Evolutionary conservation across 2,329 filamentous ascomycete species (phyloP).

Genomic region (Monosporascus sp.): DNA sequence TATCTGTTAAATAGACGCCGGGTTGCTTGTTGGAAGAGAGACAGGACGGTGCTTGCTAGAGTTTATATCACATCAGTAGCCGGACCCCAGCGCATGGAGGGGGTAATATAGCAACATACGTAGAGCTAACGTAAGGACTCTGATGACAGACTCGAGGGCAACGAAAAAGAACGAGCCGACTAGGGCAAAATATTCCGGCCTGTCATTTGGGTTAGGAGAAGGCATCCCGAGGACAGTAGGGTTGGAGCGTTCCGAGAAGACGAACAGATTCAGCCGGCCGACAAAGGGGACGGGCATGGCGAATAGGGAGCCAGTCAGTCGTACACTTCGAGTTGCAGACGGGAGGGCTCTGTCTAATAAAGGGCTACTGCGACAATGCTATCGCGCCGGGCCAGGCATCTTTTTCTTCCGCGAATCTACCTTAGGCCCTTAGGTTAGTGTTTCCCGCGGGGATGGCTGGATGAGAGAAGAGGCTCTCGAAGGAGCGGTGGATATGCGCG

Average conservation of each 20-base stretch:
- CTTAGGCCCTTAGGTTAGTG: neutral
- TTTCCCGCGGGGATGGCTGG: neutral
- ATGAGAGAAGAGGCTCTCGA: neutral
- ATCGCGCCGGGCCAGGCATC: neutral
- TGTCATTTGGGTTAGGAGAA: slow-evolving; percentile 28
- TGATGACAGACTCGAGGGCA: slow-evolving; percentile 73
- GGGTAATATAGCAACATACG: slow-evolving; percentile 58
- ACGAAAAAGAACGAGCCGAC: slow-evolving; percentile 79
- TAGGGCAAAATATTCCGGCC: slow-evolving; percentile 82
- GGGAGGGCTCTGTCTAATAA: neutral
- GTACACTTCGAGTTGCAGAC: neutral
- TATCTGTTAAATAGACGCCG: slow-evolving; percentile 77
- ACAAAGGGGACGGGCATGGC: slow-evolving; percentile 36
- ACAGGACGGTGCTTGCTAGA: slow-evolving; percentile 71
- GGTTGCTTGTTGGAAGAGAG: slow-evolving; percentile 76
- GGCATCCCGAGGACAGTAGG: neutral
- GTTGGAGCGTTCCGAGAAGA: slow-evolving; percentile 3
- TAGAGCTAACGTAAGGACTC: slow-evolving; percentile 80
- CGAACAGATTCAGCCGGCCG: slow-evolving; percentile 35
- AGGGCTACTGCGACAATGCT: neutral
- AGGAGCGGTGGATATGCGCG: neutral
- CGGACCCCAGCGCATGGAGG: slow-evolving; percentile 1
- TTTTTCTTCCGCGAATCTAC: neutral
- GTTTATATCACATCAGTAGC: slow-evolving; percentile 11
- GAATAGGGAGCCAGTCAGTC: neutral